phyloP scores from a whole-genome alignment of 129 eudicot genomes.

The Flaveria sonorensis region DNA sequence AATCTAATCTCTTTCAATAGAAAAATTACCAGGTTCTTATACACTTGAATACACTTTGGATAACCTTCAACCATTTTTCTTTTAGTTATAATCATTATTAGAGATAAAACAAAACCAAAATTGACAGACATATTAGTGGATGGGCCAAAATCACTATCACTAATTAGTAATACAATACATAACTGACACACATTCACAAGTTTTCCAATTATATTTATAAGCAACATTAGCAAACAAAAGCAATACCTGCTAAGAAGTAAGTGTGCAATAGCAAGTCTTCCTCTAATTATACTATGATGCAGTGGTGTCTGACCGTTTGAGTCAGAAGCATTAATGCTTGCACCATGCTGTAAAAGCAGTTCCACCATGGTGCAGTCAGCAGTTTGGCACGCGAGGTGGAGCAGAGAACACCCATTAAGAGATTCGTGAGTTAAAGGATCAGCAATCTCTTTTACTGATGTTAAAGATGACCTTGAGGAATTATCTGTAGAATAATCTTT shows the following conservation, averaged over 20 bases:
- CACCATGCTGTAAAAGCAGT: conserved; percentile 84
- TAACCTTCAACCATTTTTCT: not conserved
- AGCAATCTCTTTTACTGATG: conserved; percentile 38
- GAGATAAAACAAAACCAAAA: not conserved
- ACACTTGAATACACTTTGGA: not conserved
- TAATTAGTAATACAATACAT: not conserved
- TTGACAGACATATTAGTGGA: not conserved
- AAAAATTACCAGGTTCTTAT: not conserved
- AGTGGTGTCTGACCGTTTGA: conserved; percentile 79
- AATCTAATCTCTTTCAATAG: not conserved
- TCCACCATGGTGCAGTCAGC: conserved; percentile 92
- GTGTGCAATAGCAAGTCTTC: conserved; percentile 58
- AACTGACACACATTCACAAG: not conserved
- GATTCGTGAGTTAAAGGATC: conserved; percentile 47
- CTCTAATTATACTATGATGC: conserved; percentile 70
- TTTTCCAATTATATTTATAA: not conserved
- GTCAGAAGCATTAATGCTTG: conserved; percentile 63
- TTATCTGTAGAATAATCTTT: conserved; percentile 44
- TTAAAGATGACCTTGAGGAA: conserved; percentile 40
- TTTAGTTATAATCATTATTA: not conserved
- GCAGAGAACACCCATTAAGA: conserved; percentile 76
- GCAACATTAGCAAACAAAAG: not conserved
- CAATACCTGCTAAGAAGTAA: conserved; percentile 71
- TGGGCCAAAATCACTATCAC: not conserved
- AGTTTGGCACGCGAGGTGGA: conserved; percentile 86